phyloP scores from a whole-genome alignment of 2,329 filamentous ascomycete genomes.

The Pseudogymnoascus verrucosus region DNA sequence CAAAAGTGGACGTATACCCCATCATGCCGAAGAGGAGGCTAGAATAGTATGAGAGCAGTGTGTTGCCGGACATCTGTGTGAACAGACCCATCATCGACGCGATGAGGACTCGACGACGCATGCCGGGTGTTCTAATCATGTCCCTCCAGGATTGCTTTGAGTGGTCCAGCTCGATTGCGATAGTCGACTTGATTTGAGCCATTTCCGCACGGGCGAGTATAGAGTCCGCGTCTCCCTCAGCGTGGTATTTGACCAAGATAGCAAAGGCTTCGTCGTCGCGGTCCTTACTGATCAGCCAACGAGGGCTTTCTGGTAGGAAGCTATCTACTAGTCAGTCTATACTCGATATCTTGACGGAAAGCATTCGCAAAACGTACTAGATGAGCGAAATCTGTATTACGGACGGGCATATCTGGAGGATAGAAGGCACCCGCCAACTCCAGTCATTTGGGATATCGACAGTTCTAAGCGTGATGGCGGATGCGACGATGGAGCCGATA shows the following conservation, averaged over 20 bases:
- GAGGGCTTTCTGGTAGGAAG: conserved; percentile 86
- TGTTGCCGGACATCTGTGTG: conserved; percentile 2
- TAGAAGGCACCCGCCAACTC: conserved; percentile 35
- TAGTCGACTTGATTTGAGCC: conserved; percentile 34
- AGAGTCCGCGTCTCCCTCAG: conserved; percentile 31
- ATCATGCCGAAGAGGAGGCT: background rate
- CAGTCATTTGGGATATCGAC: conserved; percentile 35
- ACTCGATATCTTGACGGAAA: background rate
- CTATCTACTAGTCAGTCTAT: background rate
- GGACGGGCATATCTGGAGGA: conserved; percentile 31
- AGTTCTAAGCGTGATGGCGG: conserved; percentile 37
- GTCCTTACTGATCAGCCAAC: conserved; percentile 91
- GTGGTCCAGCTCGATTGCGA: conserved; percentile 29
- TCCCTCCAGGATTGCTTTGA: conserved; percentile 24
- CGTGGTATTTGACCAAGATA: conserved; percentile 32
- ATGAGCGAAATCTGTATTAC: background rate
- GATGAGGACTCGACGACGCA: conserved; percentile 28
- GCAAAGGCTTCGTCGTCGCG: conserved; percentile 70
- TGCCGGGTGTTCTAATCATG: conserved; percentile 25
- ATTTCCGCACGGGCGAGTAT: conserved; percentile 32
- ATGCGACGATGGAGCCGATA: conserved; percentile 36
- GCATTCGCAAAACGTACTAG: background rate
- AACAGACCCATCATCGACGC: conserved; percentile 22
- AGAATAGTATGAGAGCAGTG: conserved; percentile 4
- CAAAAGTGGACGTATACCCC: conserved; percentile 5